Evolutionary conservation across 1,284 basidiomycete genomes (phyloP), one percentile per base, ranked within the genome.

Genomic region (Leccinum laetum): DNA sequence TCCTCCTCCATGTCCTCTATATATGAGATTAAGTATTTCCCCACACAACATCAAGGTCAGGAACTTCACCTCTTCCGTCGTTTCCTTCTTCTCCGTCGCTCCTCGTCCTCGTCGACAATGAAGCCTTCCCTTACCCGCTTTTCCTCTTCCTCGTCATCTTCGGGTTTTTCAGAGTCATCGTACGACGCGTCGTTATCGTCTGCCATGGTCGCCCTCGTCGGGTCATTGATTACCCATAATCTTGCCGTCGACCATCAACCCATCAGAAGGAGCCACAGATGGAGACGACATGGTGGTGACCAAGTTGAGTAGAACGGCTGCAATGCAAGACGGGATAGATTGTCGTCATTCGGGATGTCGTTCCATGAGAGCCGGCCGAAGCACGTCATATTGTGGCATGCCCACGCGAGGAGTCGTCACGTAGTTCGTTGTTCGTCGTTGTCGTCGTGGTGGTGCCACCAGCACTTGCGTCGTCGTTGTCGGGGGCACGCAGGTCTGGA

Each of bases 101-200:
- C 82, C 66, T 85, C 83, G 39, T 92, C 92, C 70, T 95, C 93
- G 69, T 94, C 92, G 6, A 93, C 93, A 72, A 95, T 95, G 71
- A 95, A 95, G 0, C 90, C 93, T 64, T 94, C 90, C 63, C 88
- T 79, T 61, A 95, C 85, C 66, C 84, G 80, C 66, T 84, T 82
- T 72, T 82, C 91, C 77, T 94, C 93, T 66, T 94, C 93, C 71
- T 89, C 29, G 72, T 94, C 89, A 57, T 94, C 93, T 39, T 93
- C 92, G 41, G 84, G 89, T 75, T 94, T 93, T 73, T 95, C 93
- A 29, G 90, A 93, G 74, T 91, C 92, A 78, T 94, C 92, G 72
- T 92, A 91, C n/a, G n/a, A 85, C 65, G 79, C 79, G 61, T 79
- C 74, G 39, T 75, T 65, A 62, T 65, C 64, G 39, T 77, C 82